phyloP scores from a whole-genome alignment of 179 eudicot genomes.

The Pouteria campechiana region DNA sequence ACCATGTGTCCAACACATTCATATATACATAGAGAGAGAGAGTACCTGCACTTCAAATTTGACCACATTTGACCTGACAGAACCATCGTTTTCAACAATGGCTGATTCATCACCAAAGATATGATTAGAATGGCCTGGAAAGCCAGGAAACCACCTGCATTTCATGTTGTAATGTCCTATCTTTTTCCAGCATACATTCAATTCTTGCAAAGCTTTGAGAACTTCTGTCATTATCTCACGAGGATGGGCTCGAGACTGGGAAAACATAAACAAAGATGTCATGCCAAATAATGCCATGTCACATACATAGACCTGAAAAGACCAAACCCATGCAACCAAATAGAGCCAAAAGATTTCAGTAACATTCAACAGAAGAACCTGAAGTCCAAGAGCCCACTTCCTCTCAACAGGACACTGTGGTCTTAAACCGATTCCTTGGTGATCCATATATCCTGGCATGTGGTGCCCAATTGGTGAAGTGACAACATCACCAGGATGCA shows the following conservation, averaged over 20 bases:
- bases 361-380: conserved; percentile 34
- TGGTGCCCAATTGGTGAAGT: conserved; percentile 44
- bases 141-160: conserved; percentile 72
- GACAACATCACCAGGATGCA: conserved; percentile 42
- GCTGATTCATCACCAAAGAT: conserved; percentile 57
- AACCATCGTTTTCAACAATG: conserved; percentile 42
- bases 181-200: conserved; percentile 85
- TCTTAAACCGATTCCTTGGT: conserved; percentile 51
- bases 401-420: conserved; percentile 58
- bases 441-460: conserved; percentile 46
- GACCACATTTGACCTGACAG: conserved; percentile 39
- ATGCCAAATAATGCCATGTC: too few relatives aligned
- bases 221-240: conserved; percentile 90
- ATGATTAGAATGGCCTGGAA: conserved; percentile 34
- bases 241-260: conserved; percentile 86
- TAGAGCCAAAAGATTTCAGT: background rate
- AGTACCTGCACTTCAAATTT: conserved; percentile 93
- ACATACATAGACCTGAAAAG: too few relatives aligned
- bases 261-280: background rate
- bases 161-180: conserved; percentile 90
- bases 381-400: conserved; percentile 98
- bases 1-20: too few relatives aligned
- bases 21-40: background rate
- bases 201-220: conserved; percentile 75
- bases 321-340: background rate